Evolutionary conservation across 768 basidiomycete genomes (phyloP).

Genomic region (Lactarius tabidus): DNA sequence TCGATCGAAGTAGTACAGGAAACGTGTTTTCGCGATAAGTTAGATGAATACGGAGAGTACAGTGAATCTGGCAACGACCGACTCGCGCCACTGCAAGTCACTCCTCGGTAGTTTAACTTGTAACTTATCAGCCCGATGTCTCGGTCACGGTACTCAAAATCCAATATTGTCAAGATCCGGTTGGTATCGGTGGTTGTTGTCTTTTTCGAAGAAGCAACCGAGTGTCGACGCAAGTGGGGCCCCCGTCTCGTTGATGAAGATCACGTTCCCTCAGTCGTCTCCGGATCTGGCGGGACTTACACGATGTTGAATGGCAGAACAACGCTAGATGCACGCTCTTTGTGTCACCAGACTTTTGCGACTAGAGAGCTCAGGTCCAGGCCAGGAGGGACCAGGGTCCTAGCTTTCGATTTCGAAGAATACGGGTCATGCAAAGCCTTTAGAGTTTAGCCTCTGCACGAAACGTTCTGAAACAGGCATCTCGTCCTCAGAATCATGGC

Average conservation of each 20-base stretch:
- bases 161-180: neutral
- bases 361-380: neutral
- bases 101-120: neutral
- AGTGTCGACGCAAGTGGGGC: neutral
- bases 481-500: neutral
- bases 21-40: neutral
- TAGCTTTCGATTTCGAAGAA: neutral
- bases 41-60: neutral
- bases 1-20: neutral
- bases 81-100: neutral
- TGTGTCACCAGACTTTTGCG: slow-evolving; percentile 1
- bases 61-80: neutral
- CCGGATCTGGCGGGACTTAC: slow-evolving; percentile 7
- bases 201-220: neutral
- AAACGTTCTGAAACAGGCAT: neutral
- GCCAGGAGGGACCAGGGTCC: neutral
- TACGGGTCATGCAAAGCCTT: neutral
- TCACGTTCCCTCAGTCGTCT: neutral
- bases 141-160: neutral
- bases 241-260: neutral
- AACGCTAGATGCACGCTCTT: neutral
- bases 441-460: slow-evolving; percentile 18
- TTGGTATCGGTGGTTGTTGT: neutral
- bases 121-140: neutral
- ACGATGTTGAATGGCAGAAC: neutral